phyloP scores from a whole-genome alignment of 2,329 filamentous ascomycete species.

The Colletotrichum kahawae region DNA sequence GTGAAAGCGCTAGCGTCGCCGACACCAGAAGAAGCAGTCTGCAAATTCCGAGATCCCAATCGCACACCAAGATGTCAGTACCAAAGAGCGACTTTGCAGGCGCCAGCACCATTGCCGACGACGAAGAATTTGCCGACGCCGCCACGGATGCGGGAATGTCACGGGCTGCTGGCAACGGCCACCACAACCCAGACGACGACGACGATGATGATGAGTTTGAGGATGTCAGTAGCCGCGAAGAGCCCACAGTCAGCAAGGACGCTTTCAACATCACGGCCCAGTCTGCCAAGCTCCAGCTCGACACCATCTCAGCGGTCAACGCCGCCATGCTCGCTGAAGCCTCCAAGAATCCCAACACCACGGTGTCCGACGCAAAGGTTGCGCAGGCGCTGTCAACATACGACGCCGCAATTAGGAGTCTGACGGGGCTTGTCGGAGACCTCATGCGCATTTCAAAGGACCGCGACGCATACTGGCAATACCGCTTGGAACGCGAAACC shows the following conservation, averaged over 20 bases:
- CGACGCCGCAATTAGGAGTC: slow-evolving; percentile 85
- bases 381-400: slow-evolving; percentile 83
- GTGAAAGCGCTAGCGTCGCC: slow-evolving; percentile 57
- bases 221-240: slow-evolving; percentile 78
- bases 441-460: slow-evolving; percentile 91
- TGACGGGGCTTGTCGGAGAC: slow-evolving; percentile 84
- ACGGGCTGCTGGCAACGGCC: slow-evolving; percentile 38
- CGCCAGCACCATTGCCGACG: slow-evolving; percentile 50
- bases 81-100: slow-evolving; percentile 39
- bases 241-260: slow-evolving; percentile 80
- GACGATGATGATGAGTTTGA: slow-evolving; percentile 79
- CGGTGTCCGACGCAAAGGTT: slow-evolving; percentile 78
- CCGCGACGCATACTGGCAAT: slow-evolving; percentile 96
- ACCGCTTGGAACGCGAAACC: slow-evolving; percentile 87
- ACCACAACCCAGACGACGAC: slow-evolving; percentile 69
- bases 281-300: slow-evolving; percentile 85
- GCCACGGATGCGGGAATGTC: slow-evolving; percentile 48
- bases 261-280: slow-evolving; percentile 97
- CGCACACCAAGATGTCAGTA: slow-evolving; percentile 33
- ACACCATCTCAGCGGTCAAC: slow-evolving; percentile 86
- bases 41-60: slow-evolving; percentile 48
- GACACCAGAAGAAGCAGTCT: slow-evolving; percentile 49
- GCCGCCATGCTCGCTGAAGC: slow-evolving; percentile 78
- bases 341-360: slow-evolving; percentile 69
- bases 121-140: slow-evolving; percentile 58